phyloP scores from a whole-genome alignment of 495 filamentous ascomycete genomes.

The Cercophora newfieldiana region DNA sequence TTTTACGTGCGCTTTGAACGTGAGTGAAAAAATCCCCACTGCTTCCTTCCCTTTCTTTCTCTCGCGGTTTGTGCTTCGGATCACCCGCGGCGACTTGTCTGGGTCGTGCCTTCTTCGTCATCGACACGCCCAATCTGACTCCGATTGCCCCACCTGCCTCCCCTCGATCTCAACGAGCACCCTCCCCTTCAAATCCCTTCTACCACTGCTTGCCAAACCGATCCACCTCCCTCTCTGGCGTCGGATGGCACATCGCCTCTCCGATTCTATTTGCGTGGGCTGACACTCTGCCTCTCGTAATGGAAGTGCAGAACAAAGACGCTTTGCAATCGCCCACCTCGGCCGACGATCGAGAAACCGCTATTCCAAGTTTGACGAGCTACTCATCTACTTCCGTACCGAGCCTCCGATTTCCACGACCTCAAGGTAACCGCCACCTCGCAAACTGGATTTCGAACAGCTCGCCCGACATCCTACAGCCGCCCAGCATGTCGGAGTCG shows the following conservation, averaged over 20 bases:
- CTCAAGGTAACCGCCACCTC: constrained; percentile 48
- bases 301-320: constrained; percentile 42
- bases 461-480: constrained; percentile 50
- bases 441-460: constrained; percentile 54
- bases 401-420: constrained; percentile 50
- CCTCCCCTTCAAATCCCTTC: not conserved
- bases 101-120: constrained; percentile 1
- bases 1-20: not conserved
- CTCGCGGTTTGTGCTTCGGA: not conserved
- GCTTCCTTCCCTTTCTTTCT: not conserved
- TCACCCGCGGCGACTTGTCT: not conserved
- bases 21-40: not conserved
- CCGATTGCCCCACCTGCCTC: constrained; percentile 16
- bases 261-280: constrained; percentile 12
- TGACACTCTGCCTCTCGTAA: constrained; percentile 40
- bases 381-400: constrained; percentile 35
- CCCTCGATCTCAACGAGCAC: constrained; percentile 6
- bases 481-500: constrained; percentile 42
- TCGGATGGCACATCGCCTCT: not conserved
- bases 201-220: not conserved
- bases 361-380: constrained; percentile 10
- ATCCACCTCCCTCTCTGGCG: constrained; percentile 5
- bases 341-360: constrained; percentile 9
- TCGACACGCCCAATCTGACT: constrained; percentile 4
- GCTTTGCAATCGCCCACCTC: constrained; percentile 4